A percentile compares a stretch with the other conserved stretches of the same genome.
Conservation (phyloP, 2,329 filamentous ascomycete genomes). For the Didymella keratinophila region DNA sequence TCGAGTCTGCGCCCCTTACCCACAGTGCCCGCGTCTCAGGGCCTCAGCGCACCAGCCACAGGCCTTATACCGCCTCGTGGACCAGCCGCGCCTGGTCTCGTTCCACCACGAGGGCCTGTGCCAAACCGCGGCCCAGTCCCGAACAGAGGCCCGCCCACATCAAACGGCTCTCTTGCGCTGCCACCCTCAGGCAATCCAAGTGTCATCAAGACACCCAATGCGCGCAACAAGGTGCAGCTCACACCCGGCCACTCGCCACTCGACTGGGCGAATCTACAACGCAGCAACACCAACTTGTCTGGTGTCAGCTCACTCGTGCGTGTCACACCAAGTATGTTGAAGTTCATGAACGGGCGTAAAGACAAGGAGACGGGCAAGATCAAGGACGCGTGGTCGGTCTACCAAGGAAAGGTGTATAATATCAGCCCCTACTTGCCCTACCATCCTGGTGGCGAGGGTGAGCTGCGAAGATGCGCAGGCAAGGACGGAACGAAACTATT, state of each 20-base stretch:
- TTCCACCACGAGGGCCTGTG: constrained; percentile 58
- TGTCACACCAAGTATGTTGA: constrained; percentile 83
- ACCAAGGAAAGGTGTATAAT: constrained; percentile 93
- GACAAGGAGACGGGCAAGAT: constrained; percentile 53
- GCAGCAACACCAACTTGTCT: constrained; percentile 65
- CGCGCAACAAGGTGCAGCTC: constrained; percentile 74
- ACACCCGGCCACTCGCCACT: constrained; percentile 92
- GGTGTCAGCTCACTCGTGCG: constrained; percentile 66
- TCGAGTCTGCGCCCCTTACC: constrained; percentile 48
- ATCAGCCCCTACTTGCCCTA: constrained; percentile 88
- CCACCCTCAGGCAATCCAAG: constrained; percentile 38
- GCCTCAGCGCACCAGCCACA: constrained; percentile 29
- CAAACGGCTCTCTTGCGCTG: constrained; percentile 52
- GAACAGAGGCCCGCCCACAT: constrained; percentile 51
- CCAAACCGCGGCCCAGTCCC: constrained; percentile 56
- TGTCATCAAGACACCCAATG: constrained; percentile 52
- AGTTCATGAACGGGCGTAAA: constrained; percentile 79
- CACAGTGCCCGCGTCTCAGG: constrained; percentile 37
- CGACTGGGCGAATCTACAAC: constrained; percentile 90
- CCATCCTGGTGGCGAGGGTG: constrained; percentile 85
- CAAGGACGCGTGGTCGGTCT: constrained; percentile 87
- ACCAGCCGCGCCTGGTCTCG: constrained; percentile 17
- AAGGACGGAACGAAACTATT: constrained; percentile 73
- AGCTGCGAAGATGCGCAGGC: constrained; percentile 78
- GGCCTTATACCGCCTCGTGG: constrained; percentile 28